Percentiles rank a stretch among this genome's conserved stretches.
Conservation (phyloP, 495 filamentous ascomycete species). For the Aspergillus olivimuriae region DNA sequence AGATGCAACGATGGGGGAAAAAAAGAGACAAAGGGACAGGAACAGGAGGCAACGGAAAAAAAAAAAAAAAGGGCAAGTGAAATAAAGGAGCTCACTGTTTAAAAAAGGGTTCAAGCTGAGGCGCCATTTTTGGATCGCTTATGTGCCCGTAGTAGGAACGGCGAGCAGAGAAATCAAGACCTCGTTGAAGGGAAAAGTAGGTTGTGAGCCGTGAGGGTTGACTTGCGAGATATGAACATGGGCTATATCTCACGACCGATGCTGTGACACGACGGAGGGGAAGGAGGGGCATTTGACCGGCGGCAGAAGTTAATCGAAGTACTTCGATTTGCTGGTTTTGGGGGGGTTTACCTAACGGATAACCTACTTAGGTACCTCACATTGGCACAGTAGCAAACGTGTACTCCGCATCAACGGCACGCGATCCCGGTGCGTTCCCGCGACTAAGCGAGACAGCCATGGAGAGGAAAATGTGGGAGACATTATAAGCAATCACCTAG, state of each 20-base stretch:
- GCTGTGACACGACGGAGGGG: slow-evolving; percentile 29
- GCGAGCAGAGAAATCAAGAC: no score
- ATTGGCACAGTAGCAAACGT: not conserved
- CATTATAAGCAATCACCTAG: not conserved
- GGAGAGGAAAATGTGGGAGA: not conserved
- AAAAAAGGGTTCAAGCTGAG: slow-evolving; percentile 77
- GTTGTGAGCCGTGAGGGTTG: slow-evolving; percentile 1
- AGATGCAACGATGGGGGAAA: not conserved
- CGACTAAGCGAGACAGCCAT: slow-evolving; percentile 9
- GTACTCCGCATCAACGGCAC: not conserved
- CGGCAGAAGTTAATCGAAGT: slow-evolving; percentile 10
- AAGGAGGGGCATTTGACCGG: slow-evolving; percentile 39
- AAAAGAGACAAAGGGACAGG: not conserved
- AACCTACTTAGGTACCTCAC: not conserved
- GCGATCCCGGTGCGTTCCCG: slow-evolving; percentile 1
- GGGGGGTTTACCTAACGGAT: slow-evolving; percentile 1
- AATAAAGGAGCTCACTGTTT: slow-evolving; percentile 50
- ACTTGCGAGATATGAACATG: slow-evolving; percentile 3
- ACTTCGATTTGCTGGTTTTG: slow-evolving; percentile 5
- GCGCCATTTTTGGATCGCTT: slow-evolving; percentile 64
- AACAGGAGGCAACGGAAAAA: not conserved
- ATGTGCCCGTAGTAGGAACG: slow-evolving; percentile 41
- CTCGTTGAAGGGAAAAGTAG: slow-evolving; percentile 12
- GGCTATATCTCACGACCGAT: slow-evolving; percentile 18
- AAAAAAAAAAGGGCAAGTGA: not conserved